Base-by-base conservation (phyloP, 2,329 filamentous ascomycete genomes). In the Claviceps sp. region DNA sequence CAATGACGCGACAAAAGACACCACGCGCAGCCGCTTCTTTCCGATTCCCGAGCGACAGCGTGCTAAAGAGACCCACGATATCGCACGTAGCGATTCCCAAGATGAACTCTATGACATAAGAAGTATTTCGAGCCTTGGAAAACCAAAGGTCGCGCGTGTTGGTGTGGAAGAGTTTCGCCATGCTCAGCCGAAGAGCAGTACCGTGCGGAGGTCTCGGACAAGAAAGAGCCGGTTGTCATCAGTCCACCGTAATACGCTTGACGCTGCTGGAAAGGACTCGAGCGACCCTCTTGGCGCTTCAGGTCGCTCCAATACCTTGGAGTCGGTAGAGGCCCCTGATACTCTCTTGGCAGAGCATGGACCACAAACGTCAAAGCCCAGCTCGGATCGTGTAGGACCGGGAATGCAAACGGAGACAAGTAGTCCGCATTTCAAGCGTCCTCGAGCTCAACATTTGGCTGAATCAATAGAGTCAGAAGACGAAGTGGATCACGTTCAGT, bases 391-490 rank as follows among this genome's bases (percentile, higher is more conserved):
- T 34, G 16, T 23, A 23, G 43, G 55, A 17, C 22, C 51, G 13
- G 11, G 22, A 23, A 47, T 17, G 16, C 40, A 43, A 16, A 44
- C 38, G n/a, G 52, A 56, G 36, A 34, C 29, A 8, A 39, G n/a
- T 5, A 53, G 50, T 11, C 53, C 56, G n/a, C 52, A 50, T 39
- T 29, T 56, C 47, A 62, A 61, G 43, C 54, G 53, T 6, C 42
- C 47, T 1, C 56, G 51, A 45, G n/a, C 43, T 26, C 36, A 40
- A 9, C 46, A 45, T 29, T 39, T n/a, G 14, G 42, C 38, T 11
- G 55, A 60, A 23, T 45, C 54, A 2, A 54, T 57, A 17, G 54
- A 61, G 1, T 64, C 60, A 1, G 64, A 64, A 29, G 66, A 68
- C 48, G 64, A 68, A 53, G 56, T 68, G 13, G 56, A 50, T 29